Evolutionary conservation across 2,329 filamentous ascomycete genomes (phyloP), one percentile per base, ranked within the genome.

Genomic region (Bertia moriformis): DNA sequence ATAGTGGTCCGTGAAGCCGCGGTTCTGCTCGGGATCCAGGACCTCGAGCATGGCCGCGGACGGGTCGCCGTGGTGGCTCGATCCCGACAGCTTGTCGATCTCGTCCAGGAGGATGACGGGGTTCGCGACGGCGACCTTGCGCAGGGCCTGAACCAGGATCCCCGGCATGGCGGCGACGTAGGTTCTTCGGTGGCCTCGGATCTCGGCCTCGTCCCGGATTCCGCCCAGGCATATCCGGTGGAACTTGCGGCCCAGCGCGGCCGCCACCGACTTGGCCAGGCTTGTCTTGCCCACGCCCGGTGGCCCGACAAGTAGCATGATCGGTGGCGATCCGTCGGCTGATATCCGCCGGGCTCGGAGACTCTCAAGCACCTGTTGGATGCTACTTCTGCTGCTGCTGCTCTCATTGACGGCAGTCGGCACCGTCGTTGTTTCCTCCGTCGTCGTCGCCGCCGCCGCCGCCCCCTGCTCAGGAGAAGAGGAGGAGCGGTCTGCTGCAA

Each of bases 111-210:
- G 63, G 61, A 98, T 84, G 41, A 98, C 89, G 0, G 91, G 91
- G 53, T 98, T 98, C 2, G 86, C 77, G 14, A 96, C 88, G 36
- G 88, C 89, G 20, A 93, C 89, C 63, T 96, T 96, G 62, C 91
- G 88, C 40, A 98, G 57, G 0, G 88, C 91, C 55, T 87, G 88
- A 19, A 96, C 88, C 42, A 98, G 83, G 40, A 96, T 67, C 40
- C 91, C 91, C 7, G 91, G 91, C 89, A 98, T 95, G n/a, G 91
- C 91, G 15, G 91, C 91, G 42, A 98, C 89, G 54, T 98, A 98
- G 1, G 91, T 98, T 48, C 91, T 73, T 41, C 91, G 74, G 59
- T 98, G 91, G 7, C 91, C 91, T 43, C 91, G 76, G 43, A 98
- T 96, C 61, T 98, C 91, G 14, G 91, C 91, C 58, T 98, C 91